These are phyloP conservation scores for Penicillium brasilianum DNA, from an alignment of 2,329 filamentous ascomycete species.

Conservation along the genomic window DNA sequence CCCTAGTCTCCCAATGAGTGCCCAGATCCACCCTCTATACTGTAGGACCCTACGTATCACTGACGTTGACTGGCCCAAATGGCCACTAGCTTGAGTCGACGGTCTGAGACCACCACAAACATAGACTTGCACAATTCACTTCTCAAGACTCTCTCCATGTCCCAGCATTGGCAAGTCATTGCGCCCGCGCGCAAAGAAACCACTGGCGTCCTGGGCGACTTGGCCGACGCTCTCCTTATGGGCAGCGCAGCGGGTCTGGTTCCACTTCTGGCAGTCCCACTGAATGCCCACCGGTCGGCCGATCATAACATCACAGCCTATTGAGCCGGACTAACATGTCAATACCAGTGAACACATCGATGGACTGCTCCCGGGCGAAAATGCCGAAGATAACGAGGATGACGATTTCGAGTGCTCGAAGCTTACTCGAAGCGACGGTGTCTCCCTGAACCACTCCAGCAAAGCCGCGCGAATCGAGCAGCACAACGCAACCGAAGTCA, in stretches of 20 bases:
- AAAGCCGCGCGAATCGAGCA: slow-evolving; percentile 21
- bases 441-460: slow-evolving; percentile 21
- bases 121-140: neutral
- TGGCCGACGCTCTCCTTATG: slow-evolving; percentile 22
- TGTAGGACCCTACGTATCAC: neutral
- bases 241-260: slow-evolving; percentile 24
- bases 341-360: slow-evolving; percentile 13
- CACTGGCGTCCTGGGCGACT: slow-evolving; percentile 17
- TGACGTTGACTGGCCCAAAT: neutral
- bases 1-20: neutral
- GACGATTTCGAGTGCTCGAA: slow-evolving; percentile 17
- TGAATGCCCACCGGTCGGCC: slow-evolving; percentile 21
- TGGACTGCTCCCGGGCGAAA: slow-evolving; percentile 18
- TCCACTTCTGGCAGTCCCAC: slow-evolving; percentile 23
- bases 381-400: slow-evolving; percentile 21
- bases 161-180: slow-evolving; percentile 21
- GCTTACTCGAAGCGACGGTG: slow-evolving; percentile 7
- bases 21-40: neutral
- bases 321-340: neutral
- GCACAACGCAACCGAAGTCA: slow-evolving; percentile 13
- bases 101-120: neutral
- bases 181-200: slow-evolving; percentile 21
- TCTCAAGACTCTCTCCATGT: slow-evolving; percentile 2
- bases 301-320: neutral
- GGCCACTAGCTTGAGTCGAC: neutral